A percentile compares a stretch with the other conserved stretches of the same genome.
phyloP scores from a whole-genome alignment of 768 basidiomycete genomes.

The Russula vinacea region DNA sequence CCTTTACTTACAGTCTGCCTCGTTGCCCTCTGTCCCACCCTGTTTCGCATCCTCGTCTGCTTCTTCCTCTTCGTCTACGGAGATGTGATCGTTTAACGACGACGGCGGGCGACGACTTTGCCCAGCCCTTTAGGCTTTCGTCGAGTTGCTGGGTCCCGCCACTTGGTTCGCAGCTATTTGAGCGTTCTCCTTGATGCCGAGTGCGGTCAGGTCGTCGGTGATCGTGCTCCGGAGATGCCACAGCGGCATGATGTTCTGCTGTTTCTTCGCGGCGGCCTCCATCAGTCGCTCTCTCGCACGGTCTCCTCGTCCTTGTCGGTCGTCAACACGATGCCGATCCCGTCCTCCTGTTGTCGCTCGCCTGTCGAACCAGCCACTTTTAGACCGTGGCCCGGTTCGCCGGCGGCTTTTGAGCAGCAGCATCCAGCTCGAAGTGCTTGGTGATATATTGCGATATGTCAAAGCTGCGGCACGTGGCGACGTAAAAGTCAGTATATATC shows the following conservation, averaged over 20 bases:
- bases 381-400: constrained; percentile 52
- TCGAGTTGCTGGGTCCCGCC: constrained; percentile 41
- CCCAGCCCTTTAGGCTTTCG: constrained; percentile 70
- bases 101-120: constrained; percentile 16
- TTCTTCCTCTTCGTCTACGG: constrained; percentile 11
- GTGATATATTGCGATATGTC: constrained; percentile 84
- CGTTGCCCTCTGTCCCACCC: constrained; percentile 44
- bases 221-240: constrained; percentile 98
- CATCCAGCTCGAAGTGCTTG: constrained; percentile 56
- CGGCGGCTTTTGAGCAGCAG: constrained; percentile 52
- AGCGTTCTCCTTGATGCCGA: constrained; percentile 74
- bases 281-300: constrained; percentile 69
- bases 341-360: constrained; percentile 61
- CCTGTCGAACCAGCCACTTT: constrained; percentile 72
- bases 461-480: constrained; percentile 47
- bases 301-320: constrained; percentile 85
- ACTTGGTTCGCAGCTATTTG: constrained; percentile 40
- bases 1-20: constrained; percentile 59
- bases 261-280: constrained; percentile 78
- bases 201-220: constrained; percentile 83
- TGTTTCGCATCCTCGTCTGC: constrained; percentile 46
- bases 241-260: constrained; percentile 87
- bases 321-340: constrained; percentile 81
- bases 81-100: constrained; percentile 40
- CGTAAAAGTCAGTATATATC: not conserved